Evolutionary conservation across 345 rosid species (phyloP).

Genomic region (Moringa oleifera): DNA sequence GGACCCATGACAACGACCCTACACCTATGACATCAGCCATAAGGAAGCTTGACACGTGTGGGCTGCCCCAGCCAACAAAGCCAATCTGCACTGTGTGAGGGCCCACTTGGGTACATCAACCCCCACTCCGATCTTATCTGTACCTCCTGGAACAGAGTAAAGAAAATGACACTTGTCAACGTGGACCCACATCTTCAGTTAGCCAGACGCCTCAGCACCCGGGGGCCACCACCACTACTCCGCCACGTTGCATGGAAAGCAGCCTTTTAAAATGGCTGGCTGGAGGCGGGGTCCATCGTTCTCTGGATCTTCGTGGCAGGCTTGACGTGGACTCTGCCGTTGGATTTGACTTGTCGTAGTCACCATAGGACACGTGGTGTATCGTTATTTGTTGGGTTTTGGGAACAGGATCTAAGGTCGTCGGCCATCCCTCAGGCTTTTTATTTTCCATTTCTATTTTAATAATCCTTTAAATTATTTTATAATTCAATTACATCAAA

Average conservation of each 20-base stretch:
- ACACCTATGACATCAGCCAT: conserved; percentile 13
- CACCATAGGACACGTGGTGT: conserved; percentile 12
- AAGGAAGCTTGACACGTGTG: not conserved
- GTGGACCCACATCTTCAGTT: not conserved
- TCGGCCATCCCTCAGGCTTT: too few relatives aligned
- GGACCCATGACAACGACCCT: conserved; percentile 12
- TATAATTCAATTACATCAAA: too few relatives aligned
- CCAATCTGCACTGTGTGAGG: not conserved
- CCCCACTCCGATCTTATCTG: conserved; percentile 15
- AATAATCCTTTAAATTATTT: too few relatives aligned
- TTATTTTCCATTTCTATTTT: too few relatives aligned
- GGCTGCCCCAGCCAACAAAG: conserved; percentile 3
- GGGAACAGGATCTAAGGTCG: too few relatives aligned
- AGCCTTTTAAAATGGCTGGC: too few relatives aligned
- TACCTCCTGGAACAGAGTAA: not conserved
- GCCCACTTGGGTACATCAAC: not conserved
- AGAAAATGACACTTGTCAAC: conserved; percentile 1
- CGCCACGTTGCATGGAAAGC: conserved; percentile 18
- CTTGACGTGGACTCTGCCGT: not conserved
- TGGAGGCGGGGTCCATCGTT: too few relatives aligned
- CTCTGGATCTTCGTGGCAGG: not conserved
- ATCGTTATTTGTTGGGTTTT: too few relatives aligned
- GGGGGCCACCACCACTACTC: not conserved
- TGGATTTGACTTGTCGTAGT: not conserved
- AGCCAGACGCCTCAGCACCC: not conserved